Conservation (phyloP, 208 protist genomes). For the Acanthamoeba castellanii region DNA sequence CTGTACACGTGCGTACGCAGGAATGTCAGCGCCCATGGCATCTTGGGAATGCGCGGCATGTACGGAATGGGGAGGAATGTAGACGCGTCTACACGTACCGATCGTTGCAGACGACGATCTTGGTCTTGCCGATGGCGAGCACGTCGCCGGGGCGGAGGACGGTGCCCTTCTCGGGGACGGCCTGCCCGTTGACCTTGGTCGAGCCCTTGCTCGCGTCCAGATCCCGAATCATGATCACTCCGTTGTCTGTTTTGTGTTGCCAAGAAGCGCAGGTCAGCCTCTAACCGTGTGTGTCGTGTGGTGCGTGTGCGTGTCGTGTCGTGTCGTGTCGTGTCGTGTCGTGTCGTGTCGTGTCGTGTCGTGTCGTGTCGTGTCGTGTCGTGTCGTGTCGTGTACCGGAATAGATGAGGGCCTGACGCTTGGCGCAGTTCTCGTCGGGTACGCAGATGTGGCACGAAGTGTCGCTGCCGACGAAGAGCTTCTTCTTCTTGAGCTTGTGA, state of each 20-base stretch:
- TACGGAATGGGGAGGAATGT: not conserved
- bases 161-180: not conserved
- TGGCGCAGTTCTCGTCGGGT: not conserved
- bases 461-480: not conserved
- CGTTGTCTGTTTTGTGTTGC: not conserved
- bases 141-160: slow-evolving; percentile 6
- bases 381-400: not conserved
- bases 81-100: not conserved
- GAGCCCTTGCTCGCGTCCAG: slow-evolving; percentile 13
- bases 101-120: slow-evolving; percentile 51
- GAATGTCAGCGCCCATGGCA: not conserved
- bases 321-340: not conserved
- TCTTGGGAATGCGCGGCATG: too few species aligned
- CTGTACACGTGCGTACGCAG: not conserved
- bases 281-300: too few species aligned
- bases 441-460: not conserved
- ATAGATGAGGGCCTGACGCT: slow-evolving; percentile 28
- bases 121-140: slow-evolving; percentile 43
- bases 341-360: not conserved
- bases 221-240: not conserved
- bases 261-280: too few species aligned
- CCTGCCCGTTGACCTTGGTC: slow-evolving; percentile 7
- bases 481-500: slow-evolving; percentile 41
- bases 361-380: too few species aligned
- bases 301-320: not conserved